Evolutionary conservation across 768 basidiomycete genomes (phyloP).

Genomic region (Chalciporus chontae): DNA sequence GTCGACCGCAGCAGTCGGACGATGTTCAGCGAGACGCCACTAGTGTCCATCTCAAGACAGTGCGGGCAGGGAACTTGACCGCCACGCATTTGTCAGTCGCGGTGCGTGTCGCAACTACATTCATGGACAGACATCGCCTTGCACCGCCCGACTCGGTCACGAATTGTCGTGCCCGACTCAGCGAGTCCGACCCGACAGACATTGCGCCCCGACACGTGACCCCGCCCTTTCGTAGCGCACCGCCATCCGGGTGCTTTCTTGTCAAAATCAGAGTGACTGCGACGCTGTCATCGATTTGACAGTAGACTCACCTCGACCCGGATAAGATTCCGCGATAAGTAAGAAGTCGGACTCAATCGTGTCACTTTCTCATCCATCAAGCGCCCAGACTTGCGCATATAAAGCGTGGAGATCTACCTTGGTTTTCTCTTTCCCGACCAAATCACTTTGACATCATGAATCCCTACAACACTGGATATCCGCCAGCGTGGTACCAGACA

Average conservation of each 20-base stretch:
- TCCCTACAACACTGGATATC: constrained; percentile 18
- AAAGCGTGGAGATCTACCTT: constrained; percentile 3
- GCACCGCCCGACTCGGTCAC: too few relatives aligned
- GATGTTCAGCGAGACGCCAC: too few relatives aligned
- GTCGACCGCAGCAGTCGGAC: too few relatives aligned
- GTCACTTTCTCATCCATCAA: not conserved
- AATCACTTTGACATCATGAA: constrained; percentile 14
- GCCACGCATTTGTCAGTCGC: too few relatives aligned
- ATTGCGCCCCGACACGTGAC: not conserved
- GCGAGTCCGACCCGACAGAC: too few relatives aligned
- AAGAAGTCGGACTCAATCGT: constrained; percentile 1
- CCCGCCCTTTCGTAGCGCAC: too few relatives aligned
- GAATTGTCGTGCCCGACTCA: too few relatives aligned
- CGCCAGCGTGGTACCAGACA: constrained; percentile 21
- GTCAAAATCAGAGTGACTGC: not conserved
- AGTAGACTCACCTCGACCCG: not conserved
- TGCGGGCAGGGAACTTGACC: too few relatives aligned
- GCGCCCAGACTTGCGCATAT: constrained; percentile 11
- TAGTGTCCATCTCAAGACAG: too few relatives aligned
- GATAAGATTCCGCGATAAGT: not conserved
- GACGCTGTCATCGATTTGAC: not conserved
- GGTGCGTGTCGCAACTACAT: too few relatives aligned
- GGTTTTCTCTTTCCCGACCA: not conserved
- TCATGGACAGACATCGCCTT: too few relatives aligned
- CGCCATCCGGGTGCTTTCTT: too few relatives aligned